Evolutionary conservation across 2,329 filamentous ascomycete genomes (phyloP).

Genomic region (Paraphoma sp.): DNA sequence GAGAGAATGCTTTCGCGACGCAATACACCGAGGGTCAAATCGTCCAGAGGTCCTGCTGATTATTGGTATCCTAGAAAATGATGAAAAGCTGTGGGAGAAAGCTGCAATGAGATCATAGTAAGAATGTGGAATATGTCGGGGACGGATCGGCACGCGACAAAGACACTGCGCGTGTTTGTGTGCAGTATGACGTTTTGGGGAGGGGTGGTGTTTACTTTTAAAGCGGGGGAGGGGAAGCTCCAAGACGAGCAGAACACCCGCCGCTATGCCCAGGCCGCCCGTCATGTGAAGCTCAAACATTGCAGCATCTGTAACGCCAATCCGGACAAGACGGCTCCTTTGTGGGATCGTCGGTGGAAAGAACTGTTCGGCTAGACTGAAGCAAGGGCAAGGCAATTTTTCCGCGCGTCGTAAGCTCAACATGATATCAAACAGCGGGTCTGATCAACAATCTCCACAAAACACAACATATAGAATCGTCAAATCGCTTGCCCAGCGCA

Average conservation of each 20-base stretch:
- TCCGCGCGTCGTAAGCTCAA: constrained; percentile 2
- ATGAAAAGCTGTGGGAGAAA: constrained; percentile 9
- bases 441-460: constrained; percentile 7
- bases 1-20: constrained; percentile 22
- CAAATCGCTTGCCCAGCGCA: neutral
- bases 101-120: constrained; percentile 25
- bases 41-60: neutral
- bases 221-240: constrained; percentile 29
- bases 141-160: constrained; percentile 30
- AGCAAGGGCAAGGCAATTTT: constrained; percentile 15
- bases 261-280: constrained; percentile 15
- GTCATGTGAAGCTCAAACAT: constrained; percentile 32
- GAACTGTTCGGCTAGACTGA: constrained; percentile 3
- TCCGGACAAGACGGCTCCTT: constrained; percentile 20
- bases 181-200: constrained; percentile 31
- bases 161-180: constrained; percentile 18
- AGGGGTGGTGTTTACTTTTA: constrained; percentile 32
- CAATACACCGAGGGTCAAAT: constrained; percentile 20
- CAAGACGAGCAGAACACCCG: constrained; percentile 16
- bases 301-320: constrained; percentile 30
- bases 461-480: constrained; percentile 6
- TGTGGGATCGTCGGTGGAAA: constrained; percentile 18
- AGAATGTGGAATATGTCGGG: constrained; percentile 21
- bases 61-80: constrained; percentile 1
- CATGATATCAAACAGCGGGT: constrained; percentile 7